Conservation (phyloP, 2,329 filamentous ascomycete genomes). For the Venturia carpophila region DNA sequence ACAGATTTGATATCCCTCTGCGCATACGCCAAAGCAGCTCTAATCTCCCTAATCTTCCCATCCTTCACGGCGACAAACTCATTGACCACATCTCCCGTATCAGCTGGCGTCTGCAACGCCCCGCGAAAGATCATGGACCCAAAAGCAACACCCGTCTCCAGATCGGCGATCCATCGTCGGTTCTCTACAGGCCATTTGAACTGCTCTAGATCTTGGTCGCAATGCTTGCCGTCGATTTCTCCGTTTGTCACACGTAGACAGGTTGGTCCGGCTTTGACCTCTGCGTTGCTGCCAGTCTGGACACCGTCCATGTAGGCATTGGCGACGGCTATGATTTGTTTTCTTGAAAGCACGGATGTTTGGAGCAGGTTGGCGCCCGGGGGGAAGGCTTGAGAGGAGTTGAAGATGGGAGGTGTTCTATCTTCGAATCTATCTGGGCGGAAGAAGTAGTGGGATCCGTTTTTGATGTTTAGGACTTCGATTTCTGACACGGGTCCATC, state of each 20-base stretch:
- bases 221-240: neutral
- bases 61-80: constrained; percentile 9
- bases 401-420: constrained; percentile 2
- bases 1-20: neutral
- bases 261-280: neutral
- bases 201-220: neutral
- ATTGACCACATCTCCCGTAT: neutral
- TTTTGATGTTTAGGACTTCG: neutral
- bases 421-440: constrained; percentile 5
- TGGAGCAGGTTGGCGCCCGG: neutral
- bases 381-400: constrained; percentile 2
- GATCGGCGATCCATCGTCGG: neutral
- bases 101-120: neutral
- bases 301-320: neutral
- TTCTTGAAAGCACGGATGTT: neutral
- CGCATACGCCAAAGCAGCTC: neutral
- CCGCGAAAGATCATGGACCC: constrained; percentile 4
- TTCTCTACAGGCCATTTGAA: constrained; percentile 9
- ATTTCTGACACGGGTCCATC: constrained; percentile 1
- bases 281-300: neutral
- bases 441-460: constrained; percentile 1
- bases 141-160: constrained; percentile 3
- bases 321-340: neutral
- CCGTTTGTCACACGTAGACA: neutral
- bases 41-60: constrained; percentile 10